phyloP scores from a whole-genome alignment of 2,329 filamentous ascomycete genomes.

The Diaporthe aspalathi region DNA sequence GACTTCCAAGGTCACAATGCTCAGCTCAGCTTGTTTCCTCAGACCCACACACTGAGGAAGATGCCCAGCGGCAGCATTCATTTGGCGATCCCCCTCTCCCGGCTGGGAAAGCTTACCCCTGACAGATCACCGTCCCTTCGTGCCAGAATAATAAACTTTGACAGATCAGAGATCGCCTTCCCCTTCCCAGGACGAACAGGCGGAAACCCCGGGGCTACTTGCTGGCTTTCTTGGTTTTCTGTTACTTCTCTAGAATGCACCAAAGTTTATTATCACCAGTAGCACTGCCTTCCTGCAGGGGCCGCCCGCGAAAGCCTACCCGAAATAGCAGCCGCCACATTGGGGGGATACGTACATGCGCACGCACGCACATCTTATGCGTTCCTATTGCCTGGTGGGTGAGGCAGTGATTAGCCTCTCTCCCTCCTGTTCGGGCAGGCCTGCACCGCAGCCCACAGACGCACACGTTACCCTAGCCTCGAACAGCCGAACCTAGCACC shows the following conservation, averaged over 20 bases:
- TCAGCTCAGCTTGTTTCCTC: neutral
- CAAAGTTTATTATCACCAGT: neutral
- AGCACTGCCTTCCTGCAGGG: conserved; percentile 17
- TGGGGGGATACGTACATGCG: neutral
- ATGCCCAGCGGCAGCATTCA: neutral
- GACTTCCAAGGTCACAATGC: neutral
- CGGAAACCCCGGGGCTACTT: neutral
- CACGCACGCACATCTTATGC: neutral
- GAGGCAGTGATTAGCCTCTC: neutral
- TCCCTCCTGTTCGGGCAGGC: neutral
- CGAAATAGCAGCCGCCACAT: conserved; percentile 14
- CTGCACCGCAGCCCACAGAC: conserved; percentile 12
- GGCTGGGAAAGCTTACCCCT: neutral
- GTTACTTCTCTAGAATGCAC: neutral
- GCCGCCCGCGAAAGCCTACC: neutral
- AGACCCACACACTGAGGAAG: neutral
- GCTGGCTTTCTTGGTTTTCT: neutral
- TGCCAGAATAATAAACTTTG: neutral
- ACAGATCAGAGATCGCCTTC: conserved; percentile 17
- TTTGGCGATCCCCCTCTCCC: neutral
- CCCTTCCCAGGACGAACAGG: neutral
- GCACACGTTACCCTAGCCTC: conserved; percentile 20
- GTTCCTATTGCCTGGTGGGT: no score
- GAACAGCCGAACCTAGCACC: neutral
- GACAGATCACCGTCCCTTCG: neutral